phyloP scores from a whole-genome alignment of 768 basidiomycete species.

The Roridomyces roridus region DNA sequence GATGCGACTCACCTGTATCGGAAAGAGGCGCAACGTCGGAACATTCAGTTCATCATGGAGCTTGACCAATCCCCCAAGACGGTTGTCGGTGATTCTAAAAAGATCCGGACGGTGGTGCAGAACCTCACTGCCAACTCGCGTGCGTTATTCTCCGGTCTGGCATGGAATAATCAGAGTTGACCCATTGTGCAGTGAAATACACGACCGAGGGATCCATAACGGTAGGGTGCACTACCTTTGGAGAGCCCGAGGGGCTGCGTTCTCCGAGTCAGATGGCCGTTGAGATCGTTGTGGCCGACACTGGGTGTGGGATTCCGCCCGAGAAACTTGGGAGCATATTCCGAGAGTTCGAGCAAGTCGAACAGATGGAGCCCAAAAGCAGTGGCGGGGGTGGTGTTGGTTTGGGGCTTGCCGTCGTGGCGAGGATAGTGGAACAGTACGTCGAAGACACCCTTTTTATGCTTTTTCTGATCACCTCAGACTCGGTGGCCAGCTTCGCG shows the following conservation, averaged over 20 bases:
- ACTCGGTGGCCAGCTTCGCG: constrained; percentile 78
- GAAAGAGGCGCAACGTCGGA: constrained; percentile 68
- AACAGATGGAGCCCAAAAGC: constrained; percentile 49
- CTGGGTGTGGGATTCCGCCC: constrained; percentile 72
- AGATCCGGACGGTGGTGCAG: constrained; percentile 77
- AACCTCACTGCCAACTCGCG: constrained; percentile 80
- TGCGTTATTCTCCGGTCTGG: constrained; percentile 37
- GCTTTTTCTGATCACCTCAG: not conserved
- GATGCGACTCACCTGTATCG: constrained; percentile 69
- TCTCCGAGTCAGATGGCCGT: constrained; percentile 56
- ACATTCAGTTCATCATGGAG: constrained; percentile 64
- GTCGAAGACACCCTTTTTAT: constrained; percentile 1
- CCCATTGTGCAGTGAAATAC: constrained; percentile 65
- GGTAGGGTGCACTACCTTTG: constrained; percentile 58
- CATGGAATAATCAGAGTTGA: not conserved
- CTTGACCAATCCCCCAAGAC: constrained; percentile 57
- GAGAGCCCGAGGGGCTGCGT: constrained; percentile 58
- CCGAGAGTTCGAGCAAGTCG: constrained; percentile 81
- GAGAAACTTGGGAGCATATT: constrained; percentile 78
- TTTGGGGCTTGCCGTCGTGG: constrained; percentile 81
- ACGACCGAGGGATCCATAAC: constrained; percentile 66
- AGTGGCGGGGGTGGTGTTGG: constrained; percentile 53
- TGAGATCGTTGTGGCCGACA: constrained; percentile 75
- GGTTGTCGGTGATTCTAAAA: constrained; percentile 75
- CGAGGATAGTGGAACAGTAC: constrained; percentile 74